Percentiles rank a stretch among this genome's conserved stretches.
Evolutionary conservation across 192 early-diverging fungal species (phyloP).

Genomic region (Rhizoclosmatium sp.): DNA sequence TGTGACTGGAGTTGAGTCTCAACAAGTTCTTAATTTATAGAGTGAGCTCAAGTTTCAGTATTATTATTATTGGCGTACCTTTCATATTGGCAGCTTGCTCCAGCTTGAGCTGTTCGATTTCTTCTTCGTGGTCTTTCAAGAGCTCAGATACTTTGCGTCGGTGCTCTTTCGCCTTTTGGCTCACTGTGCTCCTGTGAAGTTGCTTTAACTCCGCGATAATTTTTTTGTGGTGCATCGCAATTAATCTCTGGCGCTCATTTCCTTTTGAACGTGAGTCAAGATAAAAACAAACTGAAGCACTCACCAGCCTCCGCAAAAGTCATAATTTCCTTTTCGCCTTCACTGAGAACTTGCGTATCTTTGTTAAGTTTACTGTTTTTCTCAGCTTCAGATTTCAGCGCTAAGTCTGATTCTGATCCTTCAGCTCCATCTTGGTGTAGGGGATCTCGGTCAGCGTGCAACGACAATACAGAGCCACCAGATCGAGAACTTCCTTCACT

Average conservation of each 20-base stretch:
- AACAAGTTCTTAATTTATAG: slow-evolving; percentile 13
- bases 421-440: neutral
- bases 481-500: slow-evolving; percentile 24
- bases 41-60: no score
- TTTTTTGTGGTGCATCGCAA: slow-evolving; percentile 33
- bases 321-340: slow-evolving; percentile 26
- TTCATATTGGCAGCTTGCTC: slow-evolving; percentile 33
- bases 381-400: slow-evolving; percentile 14
- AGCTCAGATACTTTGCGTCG: slow-evolving; percentile 37
- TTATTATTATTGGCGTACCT: neutral
- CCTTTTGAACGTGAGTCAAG: neutral
- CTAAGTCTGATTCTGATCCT: slow-evolving; percentile 6
- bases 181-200: slow-evolving; percentile 11
- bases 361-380: slow-evolving; percentile 31
- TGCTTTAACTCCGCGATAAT: slow-evolving; percentile 31
- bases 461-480: slow-evolving; percentile 7
- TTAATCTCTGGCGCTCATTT: slow-evolving; percentile 15
- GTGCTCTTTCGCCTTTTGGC: slow-evolving; percentile 29
- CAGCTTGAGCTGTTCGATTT: slow-evolving; percentile 34
- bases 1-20: slow-evolving; percentile 39
- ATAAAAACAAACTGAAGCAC: neutral
- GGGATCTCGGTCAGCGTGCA: neutral
- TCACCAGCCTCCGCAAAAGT: slow-evolving; percentile 18
- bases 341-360: slow-evolving; percentile 22
- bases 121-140: slow-evolving; percentile 42